Percentiles rank a stretch among this genome's conserved stretches.
phyloP scores from a whole-genome alignment of 768 basidiomycete species.

The Podaxis sp. region DNA sequence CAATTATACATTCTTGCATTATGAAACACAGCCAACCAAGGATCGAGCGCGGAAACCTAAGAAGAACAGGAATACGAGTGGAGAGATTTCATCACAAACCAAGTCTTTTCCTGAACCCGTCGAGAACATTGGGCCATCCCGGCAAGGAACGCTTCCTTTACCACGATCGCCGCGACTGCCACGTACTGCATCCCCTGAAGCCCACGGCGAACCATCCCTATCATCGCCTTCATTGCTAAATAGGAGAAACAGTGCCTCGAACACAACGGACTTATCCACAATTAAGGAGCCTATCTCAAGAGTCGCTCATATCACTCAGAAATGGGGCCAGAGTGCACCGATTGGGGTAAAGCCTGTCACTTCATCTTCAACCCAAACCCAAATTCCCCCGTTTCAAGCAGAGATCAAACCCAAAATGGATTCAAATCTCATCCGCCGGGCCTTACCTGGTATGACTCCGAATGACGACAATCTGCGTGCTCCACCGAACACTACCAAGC shows the following conservation, averaged over 20 bases:
- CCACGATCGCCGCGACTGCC: neutral
- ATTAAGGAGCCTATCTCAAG: constrained; percentile 9
- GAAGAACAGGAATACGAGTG: constrained; percentile 34
- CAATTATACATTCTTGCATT: constrained; percentile 23
- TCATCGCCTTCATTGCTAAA: neutral
- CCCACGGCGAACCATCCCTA: neutral
- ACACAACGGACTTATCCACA: neutral
- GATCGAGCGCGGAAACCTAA: constrained; percentile 69
- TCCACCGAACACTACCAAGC: neutral
- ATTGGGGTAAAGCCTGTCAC: constrained; percentile 29
- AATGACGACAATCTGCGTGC: constrained; percentile 1
- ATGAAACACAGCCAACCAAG: constrained; percentile 64
- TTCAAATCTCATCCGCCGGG: constrained; percentile 25
- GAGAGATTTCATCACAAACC: neutral
- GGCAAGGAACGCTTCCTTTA: neutral
- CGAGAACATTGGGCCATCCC: neutral
- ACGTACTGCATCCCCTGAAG: neutral
- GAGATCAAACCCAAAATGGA: constrained; percentile 7
- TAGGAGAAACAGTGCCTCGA: neutral
- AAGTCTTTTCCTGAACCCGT: neutral
- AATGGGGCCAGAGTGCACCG: constrained; percentile 31
- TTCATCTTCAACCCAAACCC: neutral
- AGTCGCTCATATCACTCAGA: constrained; percentile 25
- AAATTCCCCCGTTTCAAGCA: neutral
- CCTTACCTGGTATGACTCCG: constrained; percentile 41